Evolutionary conservation across 2,329 filamentous ascomycete genomes (phyloP).

Genomic region (Claviceps maximensis): DNA sequence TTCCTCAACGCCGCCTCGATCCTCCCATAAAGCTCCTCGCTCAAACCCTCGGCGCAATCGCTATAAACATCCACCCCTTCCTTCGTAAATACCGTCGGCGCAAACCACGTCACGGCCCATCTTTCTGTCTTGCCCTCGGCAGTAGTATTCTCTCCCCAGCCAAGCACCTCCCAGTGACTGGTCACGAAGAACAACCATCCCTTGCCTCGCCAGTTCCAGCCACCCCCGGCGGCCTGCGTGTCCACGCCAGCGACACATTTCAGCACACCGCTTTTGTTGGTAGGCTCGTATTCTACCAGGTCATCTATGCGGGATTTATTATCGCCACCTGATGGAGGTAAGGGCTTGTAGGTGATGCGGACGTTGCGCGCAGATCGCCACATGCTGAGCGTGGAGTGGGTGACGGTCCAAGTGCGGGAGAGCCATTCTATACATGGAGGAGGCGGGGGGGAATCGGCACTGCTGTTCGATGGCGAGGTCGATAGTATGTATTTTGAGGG

Average conservation of each 20-base stretch:
- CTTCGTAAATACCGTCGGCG: slow-evolving; percentile 69
- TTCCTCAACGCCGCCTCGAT: slow-evolving; percentile 39
- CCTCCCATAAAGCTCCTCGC: slow-evolving; percentile 37
- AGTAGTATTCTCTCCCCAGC: slow-evolving; percentile 47
- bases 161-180: slow-evolving; percentile 71
- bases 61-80: slow-evolving; percentile 72
- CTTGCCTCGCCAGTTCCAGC: slow-evolving; percentile 67
- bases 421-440: slow-evolving; percentile 42
- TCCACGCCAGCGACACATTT: slow-evolving; percentile 56
- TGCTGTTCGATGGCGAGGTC: slow-evolving; percentile 12
- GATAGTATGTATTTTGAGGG: slow-evolving; percentile 36
- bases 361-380: slow-evolving; percentile 73
- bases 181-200: slow-evolving; percentile 59
- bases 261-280: slow-evolving; percentile 31
- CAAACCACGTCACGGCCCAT: slow-evolving; percentile 79
- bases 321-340: slow-evolving; percentile 25
- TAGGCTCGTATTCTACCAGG: slow-evolving; percentile 54
- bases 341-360: slow-evolving; percentile 57
- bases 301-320: slow-evolving; percentile 48
- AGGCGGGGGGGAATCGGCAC: slow-evolving; percentile 31
- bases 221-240: slow-evolving; percentile 23
- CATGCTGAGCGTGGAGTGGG: slow-evolving; percentile 65
- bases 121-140: slow-evolving; percentile 32
- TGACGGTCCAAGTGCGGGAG: slow-evolving; percentile 56
- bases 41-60: slow-evolving; percentile 46